Percentiles rank a stretch among this genome's conserved stretches.
These are phyloP conservation scores for Phytophthora constricta DNA, from an alignment of 352 stramenopile species.

Conservation along the genomic window DNA sequence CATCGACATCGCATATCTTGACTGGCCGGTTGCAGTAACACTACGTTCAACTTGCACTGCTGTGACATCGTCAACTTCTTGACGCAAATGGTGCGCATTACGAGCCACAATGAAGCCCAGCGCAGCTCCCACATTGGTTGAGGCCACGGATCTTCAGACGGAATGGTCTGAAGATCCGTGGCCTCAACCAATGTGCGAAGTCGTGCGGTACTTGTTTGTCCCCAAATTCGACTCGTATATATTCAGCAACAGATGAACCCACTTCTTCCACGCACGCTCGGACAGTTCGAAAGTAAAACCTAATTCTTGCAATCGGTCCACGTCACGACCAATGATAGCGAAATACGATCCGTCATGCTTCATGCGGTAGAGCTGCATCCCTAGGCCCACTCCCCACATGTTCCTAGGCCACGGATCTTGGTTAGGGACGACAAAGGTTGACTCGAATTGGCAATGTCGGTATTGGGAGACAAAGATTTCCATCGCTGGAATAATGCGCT, in stretches of 20 bases:
- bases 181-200: too few species aligned
- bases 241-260: background rate
- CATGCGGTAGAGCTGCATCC: background rate
- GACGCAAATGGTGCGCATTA: background rate
- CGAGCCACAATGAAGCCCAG: background rate
- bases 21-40: too few species aligned
- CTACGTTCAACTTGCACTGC: background rate
- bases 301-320: slow-evolving; percentile 17
- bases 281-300: slow-evolving; percentile 29
- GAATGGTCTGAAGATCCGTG: too few species aligned
- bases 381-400: slow-evolving; percentile 37
- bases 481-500: slow-evolving; percentile 47
- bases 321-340: background rate
- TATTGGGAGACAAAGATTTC: slow-evolving; percentile 35
- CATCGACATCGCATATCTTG: too few species aligned
- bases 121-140: slow-evolving; percentile 55
- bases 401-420: slow-evolving; percentile 38
- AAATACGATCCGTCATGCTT: background rate
- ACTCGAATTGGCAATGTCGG: slow-evolving; percentile 30
- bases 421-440: slow-evolving; percentile 47
- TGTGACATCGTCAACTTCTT: background rate
- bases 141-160: slow-evolving; percentile 65
- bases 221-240: background rate
- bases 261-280: background rate
- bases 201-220: slow-evolving; percentile 47